Evolutionary conservation across 2,329 filamentous ascomycete genomes (phyloP).

Genomic region (Sarocladium strictum): DNA sequence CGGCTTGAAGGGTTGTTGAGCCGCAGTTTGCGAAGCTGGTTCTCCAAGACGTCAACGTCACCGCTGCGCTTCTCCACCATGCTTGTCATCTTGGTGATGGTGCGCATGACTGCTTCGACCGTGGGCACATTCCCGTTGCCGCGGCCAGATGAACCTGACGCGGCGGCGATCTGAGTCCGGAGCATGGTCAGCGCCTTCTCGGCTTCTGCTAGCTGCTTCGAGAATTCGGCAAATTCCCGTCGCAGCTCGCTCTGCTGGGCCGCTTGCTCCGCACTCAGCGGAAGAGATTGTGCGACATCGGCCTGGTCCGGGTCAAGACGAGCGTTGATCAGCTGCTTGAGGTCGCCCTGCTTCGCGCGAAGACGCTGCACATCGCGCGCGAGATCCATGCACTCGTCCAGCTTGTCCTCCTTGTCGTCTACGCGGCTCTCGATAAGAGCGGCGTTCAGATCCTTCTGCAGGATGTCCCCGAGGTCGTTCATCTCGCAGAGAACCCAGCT

Average conservation of each 20-base stretch:
- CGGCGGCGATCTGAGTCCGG: constrained; percentile 66
- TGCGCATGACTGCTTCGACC: constrained; percentile 85
- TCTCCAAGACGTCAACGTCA: constrained; percentile 85
- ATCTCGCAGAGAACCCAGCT: constrained; percentile 75
- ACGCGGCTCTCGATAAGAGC: constrained; percentile 64
- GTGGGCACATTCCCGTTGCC: constrained; percentile 59
- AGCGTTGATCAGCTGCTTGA: constrained; percentile 68
- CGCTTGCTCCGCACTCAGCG: constrained; percentile 78
- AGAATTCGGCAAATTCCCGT: constrained; percentile 65
- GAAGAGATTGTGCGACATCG: constrained; percentile 60
- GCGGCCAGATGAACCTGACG: constrained; percentile 42
- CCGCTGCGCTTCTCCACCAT: constrained; percentile 89
- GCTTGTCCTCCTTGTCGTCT: constrained; percentile 60
- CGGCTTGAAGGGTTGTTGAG: constrained; percentile 37
- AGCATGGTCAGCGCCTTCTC: constrained; percentile 78
- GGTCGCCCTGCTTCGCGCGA: constrained; percentile 68
- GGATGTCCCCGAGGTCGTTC: constrained; percentile 56
- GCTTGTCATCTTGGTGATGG: constrained; percentile 84
- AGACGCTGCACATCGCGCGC: constrained; percentile 66
- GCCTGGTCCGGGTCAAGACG: constrained; percentile 61
- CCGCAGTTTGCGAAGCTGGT: constrained; percentile 71
- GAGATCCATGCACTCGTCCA: constrained; percentile 62
- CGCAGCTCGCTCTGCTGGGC: constrained; percentile 80
- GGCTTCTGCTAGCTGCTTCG: constrained; percentile 67
- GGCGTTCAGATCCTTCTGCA: constrained; percentile 57